Evolutionary conservation across 2,329 filamentous ascomycete genomes (phyloP).

Genomic region (Cladosporium austrohemisphaericum): DNA sequence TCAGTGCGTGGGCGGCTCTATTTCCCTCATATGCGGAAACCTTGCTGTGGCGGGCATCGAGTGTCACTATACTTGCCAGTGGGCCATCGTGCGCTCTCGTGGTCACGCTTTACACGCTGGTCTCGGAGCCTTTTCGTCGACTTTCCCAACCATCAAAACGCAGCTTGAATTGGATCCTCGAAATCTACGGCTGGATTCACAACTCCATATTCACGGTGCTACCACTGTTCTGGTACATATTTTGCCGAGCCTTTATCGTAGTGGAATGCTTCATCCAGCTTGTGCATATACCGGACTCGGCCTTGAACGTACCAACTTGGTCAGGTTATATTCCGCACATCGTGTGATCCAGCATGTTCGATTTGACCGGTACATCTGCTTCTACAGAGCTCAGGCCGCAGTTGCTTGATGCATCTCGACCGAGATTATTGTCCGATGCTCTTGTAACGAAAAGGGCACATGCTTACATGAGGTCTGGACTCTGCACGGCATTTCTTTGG

Average conservation of each 20-base stretch:
- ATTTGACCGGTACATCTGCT: too few species aligned
- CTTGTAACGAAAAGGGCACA: too few species aligned
- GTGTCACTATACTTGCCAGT: neutral
- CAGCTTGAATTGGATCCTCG: too few species aligned
- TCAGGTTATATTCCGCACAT: neutral
- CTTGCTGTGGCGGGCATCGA: neutral
- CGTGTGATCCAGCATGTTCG: too few species aligned
- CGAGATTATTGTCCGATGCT: too few species aligned
- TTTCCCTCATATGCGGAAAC: neutral
- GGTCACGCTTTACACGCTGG: neutral
- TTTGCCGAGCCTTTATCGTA: slow-evolving; percentile 3
- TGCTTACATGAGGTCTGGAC: too few species aligned
- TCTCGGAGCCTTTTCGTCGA: neutral
- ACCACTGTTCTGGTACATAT: neutral
- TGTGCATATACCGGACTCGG: neutral
- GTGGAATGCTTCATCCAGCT: slow-evolving; percentile 5
- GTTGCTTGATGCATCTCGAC: too few species aligned
- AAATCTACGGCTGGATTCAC: neutral
- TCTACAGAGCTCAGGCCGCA: too few species aligned
- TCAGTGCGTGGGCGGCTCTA: neutral
- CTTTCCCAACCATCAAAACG: neutral
- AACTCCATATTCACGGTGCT: neutral
- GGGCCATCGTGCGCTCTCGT: neutral
- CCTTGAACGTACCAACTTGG: slow-evolving; percentile 1
- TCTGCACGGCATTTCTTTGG: too few species aligned